Evolutionary conservation across 176 grass and related monocot genomes (phyloP).

Genomic region (Pharus latifolius): DNA sequence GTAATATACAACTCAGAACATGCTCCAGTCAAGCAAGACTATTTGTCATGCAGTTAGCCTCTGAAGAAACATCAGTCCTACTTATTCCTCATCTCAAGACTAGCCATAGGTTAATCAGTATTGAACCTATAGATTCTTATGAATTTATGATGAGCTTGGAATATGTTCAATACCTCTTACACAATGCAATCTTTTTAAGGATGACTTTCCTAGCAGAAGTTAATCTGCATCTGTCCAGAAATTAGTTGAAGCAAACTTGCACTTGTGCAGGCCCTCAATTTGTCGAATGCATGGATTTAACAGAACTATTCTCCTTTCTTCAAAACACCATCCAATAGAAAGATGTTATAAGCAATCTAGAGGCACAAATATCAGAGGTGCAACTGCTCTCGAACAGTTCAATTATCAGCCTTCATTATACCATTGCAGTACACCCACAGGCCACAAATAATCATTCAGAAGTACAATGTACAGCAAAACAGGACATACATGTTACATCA

Average conservation of each 20-base stretch:
- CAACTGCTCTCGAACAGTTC: background rate
- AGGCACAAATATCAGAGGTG: background rate
- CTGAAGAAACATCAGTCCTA: background rate
- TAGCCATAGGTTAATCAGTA: background rate
- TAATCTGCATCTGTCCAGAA: background rate
- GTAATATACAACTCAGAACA: background rate
- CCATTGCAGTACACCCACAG: background rate
- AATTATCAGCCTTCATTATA: background rate
- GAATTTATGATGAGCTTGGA: background rate
- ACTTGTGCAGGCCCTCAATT: background rate
- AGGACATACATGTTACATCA: background rate
- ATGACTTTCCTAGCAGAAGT: background rate
- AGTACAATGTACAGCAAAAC: background rate
- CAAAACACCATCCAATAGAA: background rate
- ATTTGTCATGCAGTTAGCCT: background rate
- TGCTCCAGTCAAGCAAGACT: background rate
- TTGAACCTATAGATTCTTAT: background rate
- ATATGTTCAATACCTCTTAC: background rate
- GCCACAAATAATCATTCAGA: background rate
- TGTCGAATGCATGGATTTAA: background rate
- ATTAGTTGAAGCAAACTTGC: background rate
- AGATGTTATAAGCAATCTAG: background rate
- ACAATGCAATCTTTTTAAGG: background rate
- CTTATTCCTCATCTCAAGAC: background rate
- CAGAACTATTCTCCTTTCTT: background rate